phyloP scores from a whole-genome alignment of 495 filamentous ascomycete genomes.

The Penicillium taxi region DNA sequence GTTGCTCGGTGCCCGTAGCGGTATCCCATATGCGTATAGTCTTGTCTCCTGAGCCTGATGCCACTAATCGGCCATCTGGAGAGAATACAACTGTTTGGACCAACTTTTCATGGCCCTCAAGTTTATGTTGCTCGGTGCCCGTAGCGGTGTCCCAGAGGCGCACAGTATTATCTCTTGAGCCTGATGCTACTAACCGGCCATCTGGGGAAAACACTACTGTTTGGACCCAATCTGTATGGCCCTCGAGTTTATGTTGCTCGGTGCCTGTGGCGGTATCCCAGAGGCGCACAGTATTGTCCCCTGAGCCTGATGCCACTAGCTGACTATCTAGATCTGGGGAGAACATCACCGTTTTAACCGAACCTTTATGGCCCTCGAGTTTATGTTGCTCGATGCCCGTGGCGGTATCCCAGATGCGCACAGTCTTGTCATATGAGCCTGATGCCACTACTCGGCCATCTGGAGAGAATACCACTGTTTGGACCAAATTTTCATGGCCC shows the following conservation, averaged over 20 bases:
- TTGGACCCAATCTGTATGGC: conserved; percentile 83
- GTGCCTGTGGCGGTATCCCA: conserved; percentile 77
- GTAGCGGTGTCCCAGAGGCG: conserved; percentile 78
- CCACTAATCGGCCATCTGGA: conserved; percentile 14
- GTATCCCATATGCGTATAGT: conserved; percentile 11
- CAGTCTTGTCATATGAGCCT: conserved; percentile 4
- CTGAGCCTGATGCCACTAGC: conserved; percentile 80
- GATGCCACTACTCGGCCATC: conserved; percentile 19
- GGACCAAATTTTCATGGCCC: conserved; percentile 12
- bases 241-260: conserved; percentile 66
- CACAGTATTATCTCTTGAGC: conserved; percentile 84
- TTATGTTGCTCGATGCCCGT: background rate
- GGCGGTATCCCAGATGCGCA: conserved; percentile 4
- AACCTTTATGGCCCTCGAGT: background rate
- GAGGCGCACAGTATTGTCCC: conserved; percentile 78
- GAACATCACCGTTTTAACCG: conserved; percentile 10
- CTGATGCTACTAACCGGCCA: conserved; percentile 76
- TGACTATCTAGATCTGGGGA: too few relatives aligned
- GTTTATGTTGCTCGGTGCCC: conserved; percentile 70
- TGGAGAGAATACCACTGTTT: conserved; percentile 19
- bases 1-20: conserved; percentile 3
- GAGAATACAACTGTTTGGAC: conserved; percentile 46
- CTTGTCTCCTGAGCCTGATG: conserved; percentile 10
- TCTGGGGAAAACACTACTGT: conserved; percentile 89
- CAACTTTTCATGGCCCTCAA: conserved; percentile 85